A percentile compares a stretch with the other conserved stretches of the same genome.
Conservation (phyloP, 1,139 yeast genomes). For the Yamadazyma sp. region DNA sequence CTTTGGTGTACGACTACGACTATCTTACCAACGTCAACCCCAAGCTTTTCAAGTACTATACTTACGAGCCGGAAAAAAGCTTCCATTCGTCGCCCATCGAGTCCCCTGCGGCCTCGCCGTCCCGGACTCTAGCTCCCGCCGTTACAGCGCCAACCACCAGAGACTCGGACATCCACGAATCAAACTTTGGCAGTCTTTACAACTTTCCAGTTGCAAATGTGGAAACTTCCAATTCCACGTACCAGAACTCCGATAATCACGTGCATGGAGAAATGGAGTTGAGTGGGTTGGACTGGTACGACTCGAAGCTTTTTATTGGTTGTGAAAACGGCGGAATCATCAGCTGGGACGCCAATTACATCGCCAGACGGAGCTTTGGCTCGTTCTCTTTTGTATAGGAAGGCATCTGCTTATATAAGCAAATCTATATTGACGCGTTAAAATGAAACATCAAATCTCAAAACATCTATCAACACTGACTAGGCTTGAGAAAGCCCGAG, state of each 20-base stretch:
- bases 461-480: too few relatives aligned
- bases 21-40: slow-evolving; percentile 41
- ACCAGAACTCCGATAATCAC: slow-evolving; percentile 33
- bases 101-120: slow-evolving; percentile 2
- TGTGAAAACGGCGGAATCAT: slow-evolving; percentile 47
- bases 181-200: neutral
- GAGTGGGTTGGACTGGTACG: slow-evolving; percentile 42
- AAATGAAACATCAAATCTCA: too few relatives aligned
- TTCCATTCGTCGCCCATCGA: too few relatives aligned
- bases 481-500: too few relatives aligned
- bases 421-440: neutral
- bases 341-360: slow-evolving; percentile 42
- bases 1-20: slow-evolving; percentile 47
- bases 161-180: neutral
- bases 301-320: slow-evolving; percentile 37
- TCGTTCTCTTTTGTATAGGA: slow-evolving; percentile 15
- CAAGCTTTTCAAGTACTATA: slow-evolving; percentile 38
- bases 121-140: slow-evolving; percentile 1
- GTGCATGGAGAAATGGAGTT: slow-evolving; percentile 50
- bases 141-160: too few relatives aligned
- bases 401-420: neutral
- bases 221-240: slow-evolving; percentile 11
- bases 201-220: slow-evolving; percentile 1
- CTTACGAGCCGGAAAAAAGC: slow-evolving; percentile 20
- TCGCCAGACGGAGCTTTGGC: slow-evolving; percentile 43